Percentiles rank a stretch among this genome's conserved stretches.
phyloP scores from a whole-genome alignment of 2,329 filamentous ascomycete species.

The Huntiella abstrusa region DNA sequence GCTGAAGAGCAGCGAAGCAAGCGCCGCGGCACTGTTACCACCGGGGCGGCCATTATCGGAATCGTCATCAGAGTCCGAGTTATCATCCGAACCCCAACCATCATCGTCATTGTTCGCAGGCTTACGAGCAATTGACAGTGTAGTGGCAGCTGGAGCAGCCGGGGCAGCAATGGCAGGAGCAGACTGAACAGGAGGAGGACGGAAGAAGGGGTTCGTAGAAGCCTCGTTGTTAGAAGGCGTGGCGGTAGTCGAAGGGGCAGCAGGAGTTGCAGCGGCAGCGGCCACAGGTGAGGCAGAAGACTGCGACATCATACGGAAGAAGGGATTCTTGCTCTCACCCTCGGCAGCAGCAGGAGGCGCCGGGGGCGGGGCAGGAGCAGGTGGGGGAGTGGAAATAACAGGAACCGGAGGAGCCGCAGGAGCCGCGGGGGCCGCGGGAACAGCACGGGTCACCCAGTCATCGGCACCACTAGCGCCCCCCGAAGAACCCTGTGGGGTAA shows the following conservation, averaged over 20 bases:
- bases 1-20: slow-evolving; percentile 88
- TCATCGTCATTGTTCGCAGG: slow-evolving; percentile 52
- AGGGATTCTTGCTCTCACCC: slow-evolving; percentile 80
- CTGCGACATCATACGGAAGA: slow-evolving; percentile 75
- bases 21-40: slow-evolving; percentile 69
- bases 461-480: slow-evolving; percentile 24
- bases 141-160: slow-evolving; percentile 28
- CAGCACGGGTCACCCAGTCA: slow-evolving; percentile 16
- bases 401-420: slow-evolving; percentile 27
- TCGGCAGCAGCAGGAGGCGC: slow-evolving; percentile 37
- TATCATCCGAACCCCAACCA: slow-evolving; percentile 69
- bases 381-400: slow-evolving; percentile 32
- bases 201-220: slow-evolving; percentile 90
- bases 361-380: slow-evolving; percentile 26
- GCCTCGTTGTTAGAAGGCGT: slow-evolving; percentile 27
- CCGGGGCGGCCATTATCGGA: slow-evolving; percentile 62
- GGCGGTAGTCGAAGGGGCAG: slow-evolving; percentile 25
- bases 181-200: slow-evolving; percentile 10
- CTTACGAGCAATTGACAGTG: slow-evolving; percentile 30
- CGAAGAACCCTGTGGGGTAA: slow-evolving; percentile 41
- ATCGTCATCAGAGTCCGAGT: slow-evolving; percentile 43
- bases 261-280: slow-evolving; percentile 18
- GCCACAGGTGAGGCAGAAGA: slow-evolving; percentile 25
- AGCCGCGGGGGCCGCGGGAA: slow-evolving; percentile 27
- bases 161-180: slow-evolving; percentile 22